Conservation (phyloP, 441 rosid species). For the Arabidopsis hybrid region DNA sequence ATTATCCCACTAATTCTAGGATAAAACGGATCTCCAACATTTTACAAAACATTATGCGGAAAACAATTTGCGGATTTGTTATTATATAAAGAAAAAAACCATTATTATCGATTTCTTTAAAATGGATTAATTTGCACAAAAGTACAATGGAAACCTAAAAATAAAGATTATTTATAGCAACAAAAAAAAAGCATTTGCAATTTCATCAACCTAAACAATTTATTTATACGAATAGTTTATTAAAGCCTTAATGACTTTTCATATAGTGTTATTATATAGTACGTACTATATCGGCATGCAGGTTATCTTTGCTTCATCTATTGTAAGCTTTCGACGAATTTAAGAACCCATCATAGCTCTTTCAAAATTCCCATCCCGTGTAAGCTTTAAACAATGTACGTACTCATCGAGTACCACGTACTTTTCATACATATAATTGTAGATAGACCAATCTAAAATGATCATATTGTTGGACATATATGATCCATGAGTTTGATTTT, state of each 20-base stretch:
- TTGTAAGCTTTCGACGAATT: slow-evolving; percentile 26
- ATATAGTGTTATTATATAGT: slow-evolving; percentile 20
- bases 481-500: neutral
- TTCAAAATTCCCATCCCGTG: slow-evolving; percentile 19
- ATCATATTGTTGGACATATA: slow-evolving; percentile 14
- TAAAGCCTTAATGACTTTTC: slow-evolving; percentile 3
- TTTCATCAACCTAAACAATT: neutral
- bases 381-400: slow-evolving; percentile 28
- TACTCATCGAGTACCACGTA: slow-evolving; percentile 34
- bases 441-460: slow-evolving; percentile 22
- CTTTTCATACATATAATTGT: slow-evolving; percentile 24
- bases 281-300: slow-evolving; percentile 27
- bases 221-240: neutral
- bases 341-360: slow-evolving; percentile 30
- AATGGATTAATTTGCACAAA: neutral
- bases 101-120: neutral
- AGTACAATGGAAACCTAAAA: neutral
- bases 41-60: neutral
- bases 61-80: neutral
- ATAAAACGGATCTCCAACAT: neutral
- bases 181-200: neutral
- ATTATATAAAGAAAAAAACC: too few relatives aligned
- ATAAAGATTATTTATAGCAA: neutral
- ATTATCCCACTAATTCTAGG: neutral
- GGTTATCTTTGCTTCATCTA: slow-evolving; percentile 5